Evolutionary conservation across 768 basidiomycete genomes (phyloP).

Genomic region (Xerocomus brunneocitrinus): DNA sequence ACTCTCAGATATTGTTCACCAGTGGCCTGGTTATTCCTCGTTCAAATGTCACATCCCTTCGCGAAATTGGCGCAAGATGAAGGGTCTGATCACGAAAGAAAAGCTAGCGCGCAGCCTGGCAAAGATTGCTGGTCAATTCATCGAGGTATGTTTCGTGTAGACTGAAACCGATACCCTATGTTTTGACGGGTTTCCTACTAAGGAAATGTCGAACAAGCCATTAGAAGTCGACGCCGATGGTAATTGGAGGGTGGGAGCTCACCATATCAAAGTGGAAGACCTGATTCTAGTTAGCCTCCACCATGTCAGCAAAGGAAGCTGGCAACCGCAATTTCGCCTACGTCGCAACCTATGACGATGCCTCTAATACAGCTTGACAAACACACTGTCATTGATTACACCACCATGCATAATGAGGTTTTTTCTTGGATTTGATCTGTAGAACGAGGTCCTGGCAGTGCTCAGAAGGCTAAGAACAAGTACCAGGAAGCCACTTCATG

Average conservation of each 20-base stretch:
- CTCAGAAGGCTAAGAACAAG: background rate
- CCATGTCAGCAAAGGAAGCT: background rate
- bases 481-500: background rate
- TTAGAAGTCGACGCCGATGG: slow-evolving; percentile 54
- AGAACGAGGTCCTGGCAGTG: background rate
- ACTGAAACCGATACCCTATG: background rate
- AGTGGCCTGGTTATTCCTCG: slow-evolving; percentile 77
- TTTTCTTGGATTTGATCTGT: background rate
- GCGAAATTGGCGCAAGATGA: slow-evolving; percentile 67
- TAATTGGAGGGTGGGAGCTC: slow-evolving; percentile 53
- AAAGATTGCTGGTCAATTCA: slow-evolving; percentile 62
- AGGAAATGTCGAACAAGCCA: slow-evolving; percentile 44
- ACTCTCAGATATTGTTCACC: background rate
- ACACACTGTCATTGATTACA: background rate
- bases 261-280: slow-evolving; percentile 56
- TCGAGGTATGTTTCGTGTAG: slow-evolving; percentile 37
- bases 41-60: slow-evolving; percentile 74
- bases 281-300: slow-evolving; percentile 23
- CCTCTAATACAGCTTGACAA: background rate
- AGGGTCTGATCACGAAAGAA: slow-evolving; percentile 64
- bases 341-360: background rate
- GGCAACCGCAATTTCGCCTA: background rate
- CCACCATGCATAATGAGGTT: background rate
- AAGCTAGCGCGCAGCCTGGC: slow-evolving; percentile 70
- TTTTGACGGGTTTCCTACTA: slow-evolving; percentile 21